phyloP scores from a whole-genome alignment of 192 early-diverging fungal species.

The Gonapodya prolifera region DNA sequence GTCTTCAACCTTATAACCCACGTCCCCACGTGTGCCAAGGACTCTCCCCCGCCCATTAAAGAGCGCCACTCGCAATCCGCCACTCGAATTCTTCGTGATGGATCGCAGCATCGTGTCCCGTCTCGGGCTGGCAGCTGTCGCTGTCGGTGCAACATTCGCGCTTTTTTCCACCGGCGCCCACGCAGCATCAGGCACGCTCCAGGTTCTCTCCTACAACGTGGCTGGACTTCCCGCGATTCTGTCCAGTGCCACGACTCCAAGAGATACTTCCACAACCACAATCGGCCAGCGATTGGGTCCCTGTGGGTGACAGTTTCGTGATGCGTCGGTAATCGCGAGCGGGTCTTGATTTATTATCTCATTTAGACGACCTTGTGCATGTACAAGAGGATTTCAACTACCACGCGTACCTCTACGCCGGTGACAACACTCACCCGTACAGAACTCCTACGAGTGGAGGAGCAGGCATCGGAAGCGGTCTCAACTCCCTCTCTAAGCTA shows the following conservation, averaged over 20 bases:
- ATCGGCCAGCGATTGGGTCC: not conserved
- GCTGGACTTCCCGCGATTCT: not conserved
- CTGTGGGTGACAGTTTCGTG: not conserved
- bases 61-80: too few relatives aligned
- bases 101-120: too few relatives aligned
- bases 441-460: conserved; percentile 11
- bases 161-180: not conserved
- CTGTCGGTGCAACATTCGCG: too few relatives aligned
- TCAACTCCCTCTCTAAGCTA: conserved; percentile 13
- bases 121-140: too few relatives aligned
- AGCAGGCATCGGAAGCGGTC: conserved; percentile 8
- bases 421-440: conserved; percentile 15
- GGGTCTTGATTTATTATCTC: not conserved
- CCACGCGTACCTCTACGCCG: conserved; percentile 9
- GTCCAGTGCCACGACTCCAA: not conserved
- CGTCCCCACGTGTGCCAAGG: too few relatives aligned
- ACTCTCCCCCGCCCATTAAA: too few relatives aligned
- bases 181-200: not conserved
- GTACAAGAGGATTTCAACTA: not conserved
- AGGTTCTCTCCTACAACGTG: not conserved
- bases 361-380: not conserved
- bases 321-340: not conserved
- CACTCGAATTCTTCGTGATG: too few relatives aligned
- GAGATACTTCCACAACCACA: not conserved
- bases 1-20: too few relatives aligned